Base-by-base conservation (phyloP, 2,329 filamentous ascomycete species). In the Hymenoscyphus repandus region DNA sequence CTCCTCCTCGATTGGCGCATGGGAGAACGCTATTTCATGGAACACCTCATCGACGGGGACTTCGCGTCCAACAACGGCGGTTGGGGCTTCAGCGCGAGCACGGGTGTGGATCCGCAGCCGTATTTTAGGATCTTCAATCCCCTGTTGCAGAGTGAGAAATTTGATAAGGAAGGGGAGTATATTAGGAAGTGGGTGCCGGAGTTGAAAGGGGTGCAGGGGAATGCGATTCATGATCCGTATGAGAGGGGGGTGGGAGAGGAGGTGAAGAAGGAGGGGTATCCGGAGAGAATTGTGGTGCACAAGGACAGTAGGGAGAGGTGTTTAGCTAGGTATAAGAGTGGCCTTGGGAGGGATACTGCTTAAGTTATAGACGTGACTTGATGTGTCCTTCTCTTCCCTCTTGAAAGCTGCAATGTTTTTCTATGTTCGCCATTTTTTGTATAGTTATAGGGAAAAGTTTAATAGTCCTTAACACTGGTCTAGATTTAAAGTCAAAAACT, bases 81-180 rank as follows among this genome's bases (percentile, higher is more conserved):
- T 1, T 68, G 65, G 65, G 64, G 64, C 4, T 68, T 65, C 42
- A 54, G 55, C 90, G 82, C 85, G 4, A 80, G 76, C 15, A 84
- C 83, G 0, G 86, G 88, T 1, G 87, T 90, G 6, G 89, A 95
- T 66, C 87, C 89, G 1, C 88, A 95, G 68, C 90, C 90, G 0
- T 96, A 95, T 65, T 96, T 96, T 57, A 78, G 90, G 6, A 87
- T 96, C 46, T 96, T 96, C 70, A 96, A 95, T 62, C 90, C 90
- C 0, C 66, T 90, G 40, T 70, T 88, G 15, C 90, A 96, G 72
- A 89, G 86, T 59, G 88, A 93, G 74, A 91, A 86, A 68, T 95
- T 95, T 60, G 90, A 96, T 64, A 72, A 78, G 0, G 74, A 85
- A 0, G 91, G 90, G 0, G 80, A 82, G 13, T 96, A 92, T 65